Percentiles rank a stretch among this genome's conserved stretches.
These are phyloP conservation scores for Comarum palustre DNA, from an alignment of 306 rosid genomes.

Conservation along the genomic window DNA sequence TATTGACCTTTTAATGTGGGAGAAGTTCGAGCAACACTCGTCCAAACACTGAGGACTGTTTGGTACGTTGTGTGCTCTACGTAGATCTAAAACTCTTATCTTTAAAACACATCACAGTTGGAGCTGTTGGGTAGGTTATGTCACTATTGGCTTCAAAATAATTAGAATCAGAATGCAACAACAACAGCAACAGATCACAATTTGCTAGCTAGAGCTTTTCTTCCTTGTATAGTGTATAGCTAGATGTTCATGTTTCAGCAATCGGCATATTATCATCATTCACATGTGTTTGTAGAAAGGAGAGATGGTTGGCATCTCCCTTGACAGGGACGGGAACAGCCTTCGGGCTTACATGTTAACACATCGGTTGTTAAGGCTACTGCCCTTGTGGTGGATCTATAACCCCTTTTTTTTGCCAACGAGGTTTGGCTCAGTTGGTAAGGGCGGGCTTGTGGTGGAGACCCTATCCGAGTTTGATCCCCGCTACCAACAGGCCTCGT, in stretches of 20 bases:
- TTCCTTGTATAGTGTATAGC: background rate
- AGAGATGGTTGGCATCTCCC: too few species aligned
- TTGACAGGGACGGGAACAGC: too few species aligned
- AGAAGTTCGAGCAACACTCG: background rate
- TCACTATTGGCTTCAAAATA: background rate
- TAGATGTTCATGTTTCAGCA: slow-evolving; percentile 6
- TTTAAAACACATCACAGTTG: slow-evolving; percentile 19
- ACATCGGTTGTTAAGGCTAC: too few species aligned
- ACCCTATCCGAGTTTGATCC: too few species aligned
- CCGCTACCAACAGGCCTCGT: too few species aligned
- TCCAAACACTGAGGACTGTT: background rate
- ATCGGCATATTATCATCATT: slow-evolving; percentile 8
- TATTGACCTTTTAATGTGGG: background rate
- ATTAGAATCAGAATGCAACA: background rate
- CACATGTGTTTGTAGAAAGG: too few species aligned
- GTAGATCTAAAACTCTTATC: background rate
- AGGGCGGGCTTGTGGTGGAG: too few species aligned
- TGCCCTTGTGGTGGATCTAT: too few species aligned
- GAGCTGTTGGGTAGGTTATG: slow-evolving; percentile 19
- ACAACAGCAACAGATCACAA: background rate
- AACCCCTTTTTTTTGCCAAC: too few species aligned
- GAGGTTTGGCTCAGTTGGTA: too few species aligned
- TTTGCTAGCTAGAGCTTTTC: background rate
- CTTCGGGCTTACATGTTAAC: too few species aligned
- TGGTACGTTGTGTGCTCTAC: background rate